phyloP scores from a whole-genome alignment of 225 moss, liverwort and hornwort genomes.

The Thuidium tamariscinum region DNA sequence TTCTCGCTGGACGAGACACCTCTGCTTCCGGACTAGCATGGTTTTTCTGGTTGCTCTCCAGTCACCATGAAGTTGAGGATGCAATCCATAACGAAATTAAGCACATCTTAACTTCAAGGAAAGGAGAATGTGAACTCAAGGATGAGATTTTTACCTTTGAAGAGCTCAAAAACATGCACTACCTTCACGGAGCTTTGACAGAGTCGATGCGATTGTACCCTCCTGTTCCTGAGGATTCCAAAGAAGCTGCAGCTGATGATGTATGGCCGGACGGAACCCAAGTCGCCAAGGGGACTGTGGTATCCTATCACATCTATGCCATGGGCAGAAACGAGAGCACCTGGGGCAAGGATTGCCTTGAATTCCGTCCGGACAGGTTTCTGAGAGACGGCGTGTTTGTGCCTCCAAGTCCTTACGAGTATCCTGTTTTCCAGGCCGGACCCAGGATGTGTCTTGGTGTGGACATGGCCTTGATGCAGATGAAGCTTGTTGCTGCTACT shows the following conservation, averaged over 20 bases:
- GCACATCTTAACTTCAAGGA: neutral
- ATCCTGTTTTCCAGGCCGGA: conserved; percentile 16
- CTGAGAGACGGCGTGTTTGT: conserved; percentile 2
- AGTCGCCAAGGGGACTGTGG: conserved; percentile 5
- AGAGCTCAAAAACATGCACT: conserved; percentile 15
- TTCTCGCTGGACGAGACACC: conserved; percentile 27
- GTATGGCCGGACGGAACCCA: conserved; percentile 16
- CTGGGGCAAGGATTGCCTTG: conserved; percentile 24
- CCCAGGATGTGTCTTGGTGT: conserved; percentile 16
- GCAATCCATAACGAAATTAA: neutral
- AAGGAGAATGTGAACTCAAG: neutral
- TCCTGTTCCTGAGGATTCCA: conserved; percentile 27
- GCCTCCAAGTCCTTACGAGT: neutral
- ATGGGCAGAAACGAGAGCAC: conserved; percentile 20
- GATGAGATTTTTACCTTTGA: neutral
- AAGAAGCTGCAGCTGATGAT: conserved; percentile 20
- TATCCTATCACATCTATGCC: conserved; percentile 6
- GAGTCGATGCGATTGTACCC: conserved; percentile 33
- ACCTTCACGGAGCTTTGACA: conserved; percentile 24
- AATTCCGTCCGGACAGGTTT: conserved; percentile 16
- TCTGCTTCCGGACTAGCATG: conserved; percentile 11
- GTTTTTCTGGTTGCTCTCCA: conserved; percentile 28
- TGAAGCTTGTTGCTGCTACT: conserved; percentile 19
- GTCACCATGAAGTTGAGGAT: neutral
- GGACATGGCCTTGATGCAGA: conserved; percentile 33